These are phyloP conservation scores for Colletotrichum sp. DNA, from an alignment of 2,329 filamentous ascomycete genomes.

Conservation along the genomic window DNA sequence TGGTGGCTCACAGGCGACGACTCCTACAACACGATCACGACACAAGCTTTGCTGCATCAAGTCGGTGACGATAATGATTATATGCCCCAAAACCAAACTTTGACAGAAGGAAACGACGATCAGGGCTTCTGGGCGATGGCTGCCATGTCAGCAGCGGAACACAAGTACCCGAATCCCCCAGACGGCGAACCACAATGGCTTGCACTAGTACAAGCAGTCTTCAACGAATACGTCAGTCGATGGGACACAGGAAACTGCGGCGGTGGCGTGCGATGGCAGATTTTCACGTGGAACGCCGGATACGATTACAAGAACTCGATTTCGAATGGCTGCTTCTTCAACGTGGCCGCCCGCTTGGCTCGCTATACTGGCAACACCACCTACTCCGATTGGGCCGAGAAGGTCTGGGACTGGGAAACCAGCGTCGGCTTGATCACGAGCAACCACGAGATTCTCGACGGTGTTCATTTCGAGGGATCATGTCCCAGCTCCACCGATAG, in stretches of 20 bases:
- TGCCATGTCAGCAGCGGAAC: conserved; percentile 79
- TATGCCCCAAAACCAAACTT: conserved; percentile 70
- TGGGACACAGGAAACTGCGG: conserved; percentile 72
- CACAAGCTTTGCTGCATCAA: conserved; percentile 66
- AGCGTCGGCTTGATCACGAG: conserved; percentile 59
- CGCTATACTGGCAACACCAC: conserved; percentile 80
- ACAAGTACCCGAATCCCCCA: conserved; percentile 73
- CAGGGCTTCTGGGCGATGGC: conserved; percentile 86
- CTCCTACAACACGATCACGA: conserved; percentile 65
- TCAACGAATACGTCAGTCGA: conserved; percentile 76
- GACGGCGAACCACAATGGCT: conserved; percentile 73
- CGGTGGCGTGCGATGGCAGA: conserved; percentile 86
- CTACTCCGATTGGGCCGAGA: conserved; percentile 77
- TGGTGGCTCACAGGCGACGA: conserved; percentile 74
- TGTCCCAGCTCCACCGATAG: conserved; percentile 65
- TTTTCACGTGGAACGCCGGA: conserved; percentile 78
- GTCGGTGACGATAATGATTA: conserved; percentile 62
- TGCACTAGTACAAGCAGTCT: conserved; percentile 76
- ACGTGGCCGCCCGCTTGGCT: conserved; percentile 72
- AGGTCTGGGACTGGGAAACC: conserved; percentile 70
- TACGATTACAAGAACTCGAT: conserved; percentile 73
- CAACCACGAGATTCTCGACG: conserved; percentile 59
- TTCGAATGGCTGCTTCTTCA: conserved; percentile 73
- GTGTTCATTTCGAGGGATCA: conserved; percentile 45
- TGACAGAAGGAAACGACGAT: conserved; percentile 72